A percentile compares a stretch with the other conserved stretches of the same genome.
These are phyloP conservation scores for Hanseniaspora vineae DNA, from an alignment of 805 yeast species.

Conservation along the genomic window DNA sequence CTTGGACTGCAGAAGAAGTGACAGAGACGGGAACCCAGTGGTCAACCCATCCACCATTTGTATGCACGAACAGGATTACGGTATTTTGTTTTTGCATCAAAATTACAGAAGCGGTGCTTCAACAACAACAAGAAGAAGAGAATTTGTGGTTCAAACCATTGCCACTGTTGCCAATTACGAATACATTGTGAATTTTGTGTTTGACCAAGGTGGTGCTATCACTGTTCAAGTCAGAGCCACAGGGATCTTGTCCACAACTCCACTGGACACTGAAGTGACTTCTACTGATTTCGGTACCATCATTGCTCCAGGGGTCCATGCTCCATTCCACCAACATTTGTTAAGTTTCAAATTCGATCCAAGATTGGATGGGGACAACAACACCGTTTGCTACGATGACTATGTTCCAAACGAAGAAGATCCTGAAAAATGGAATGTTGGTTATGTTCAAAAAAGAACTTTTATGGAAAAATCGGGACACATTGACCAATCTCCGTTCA, in stretches of 20 bases:
- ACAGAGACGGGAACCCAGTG: slow-evolving; percentile 47
- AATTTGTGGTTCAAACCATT: slow-evolving; percentile 65
- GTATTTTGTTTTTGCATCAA: slow-evolving; percentile 64
- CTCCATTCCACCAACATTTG: slow-evolving; percentile 76
- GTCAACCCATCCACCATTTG: slow-evolving; percentile 60
- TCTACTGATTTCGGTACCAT: slow-evolving; percentile 58
- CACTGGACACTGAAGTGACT: slow-evolving; percentile 49
- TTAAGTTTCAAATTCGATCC: slow-evolving; percentile 72
- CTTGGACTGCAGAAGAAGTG: slow-evolving; percentile 46
- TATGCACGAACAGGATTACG: slow-evolving; percentile 71
- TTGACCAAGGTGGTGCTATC: slow-evolving; percentile 68
- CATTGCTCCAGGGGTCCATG: slow-evolving; percentile 71
- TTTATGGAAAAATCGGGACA: slow-evolving; percentile 58
- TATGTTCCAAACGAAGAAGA: slow-evolving; percentile 46
- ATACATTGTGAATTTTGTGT: slow-evolving; percentile 57
- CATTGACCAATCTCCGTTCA: slow-evolving; percentile 63
- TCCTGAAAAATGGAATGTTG: slow-evolving; percentile 57
- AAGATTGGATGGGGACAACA: slow-evolving; percentile 69
- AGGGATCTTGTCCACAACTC: slow-evolving; percentile 77
- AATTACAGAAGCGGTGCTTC: slow-evolving; percentile 63
- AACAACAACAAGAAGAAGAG: slow-evolving; percentile 62
- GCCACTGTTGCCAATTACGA: slow-evolving; percentile 82
- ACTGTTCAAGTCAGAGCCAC: slow-evolving; percentile 75
- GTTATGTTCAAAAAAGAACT: slow-evolving; percentile 51
- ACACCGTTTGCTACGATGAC: slow-evolving; percentile 62